Conservation (phyloP, 1,284 basidiomycete genomes). For the Cutaneotrichosporon dermatis region DNA sequence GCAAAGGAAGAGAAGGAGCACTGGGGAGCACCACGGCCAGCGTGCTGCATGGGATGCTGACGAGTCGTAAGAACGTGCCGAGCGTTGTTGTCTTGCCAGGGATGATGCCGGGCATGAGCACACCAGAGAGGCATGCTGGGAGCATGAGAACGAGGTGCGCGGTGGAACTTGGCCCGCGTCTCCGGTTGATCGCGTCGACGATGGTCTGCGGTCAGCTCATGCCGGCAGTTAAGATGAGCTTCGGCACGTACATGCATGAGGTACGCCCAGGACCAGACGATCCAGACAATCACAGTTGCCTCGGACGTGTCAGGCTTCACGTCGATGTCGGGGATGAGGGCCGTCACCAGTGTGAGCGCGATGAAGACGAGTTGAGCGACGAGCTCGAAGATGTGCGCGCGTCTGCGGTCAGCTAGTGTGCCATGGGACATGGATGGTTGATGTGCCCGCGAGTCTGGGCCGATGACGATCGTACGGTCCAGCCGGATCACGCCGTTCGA, state of each 20-base stretch:
- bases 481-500: too few relatives aligned
- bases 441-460: not conserved
- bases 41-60: constrained; percentile 15
- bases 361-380: constrained; percentile 14
- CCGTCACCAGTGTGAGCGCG: constrained; percentile 19
- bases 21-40: constrained; percentile 18
- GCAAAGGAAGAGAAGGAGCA: constrained; percentile 14
- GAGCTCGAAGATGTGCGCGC: constrained; percentile 19
- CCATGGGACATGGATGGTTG: not conserved
- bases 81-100: not conserved
- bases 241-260: constrained; percentile 11
- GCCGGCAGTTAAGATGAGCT: not conserved
- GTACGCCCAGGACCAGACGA: constrained; percentile 17
- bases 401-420: constrained; percentile 7
- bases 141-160: constrained; percentile 19
- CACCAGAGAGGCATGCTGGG: constrained; percentile 14
- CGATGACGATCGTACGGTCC: too few relatives aligned
- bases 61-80: constrained; percentile 9
- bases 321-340: constrained; percentile 18
- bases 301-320: constrained; percentile 11
- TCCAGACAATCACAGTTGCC: constrained; percentile 15
- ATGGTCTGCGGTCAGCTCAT: constrained; percentile 10
- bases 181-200: constrained; percentile 14
- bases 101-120: constrained; percentile 8
- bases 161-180: constrained; percentile 12